phyloP scores from a whole-genome alignment of 768 basidiomycete genomes.

The Hericium alpestre region DNA sequence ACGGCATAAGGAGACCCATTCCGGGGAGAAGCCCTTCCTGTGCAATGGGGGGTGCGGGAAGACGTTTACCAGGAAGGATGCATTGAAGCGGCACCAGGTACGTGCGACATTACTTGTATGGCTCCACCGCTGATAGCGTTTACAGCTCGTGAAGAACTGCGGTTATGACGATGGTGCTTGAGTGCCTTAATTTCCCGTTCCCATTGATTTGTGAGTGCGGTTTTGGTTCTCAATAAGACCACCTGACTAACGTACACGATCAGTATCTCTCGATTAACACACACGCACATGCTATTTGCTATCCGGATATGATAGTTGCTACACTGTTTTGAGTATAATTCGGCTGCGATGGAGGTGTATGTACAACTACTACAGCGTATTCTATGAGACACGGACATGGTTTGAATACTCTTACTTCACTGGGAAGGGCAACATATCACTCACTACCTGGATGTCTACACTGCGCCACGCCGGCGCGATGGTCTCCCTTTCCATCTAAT shows the following conservation, averaged over 20 bases:
- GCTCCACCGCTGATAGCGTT: not conserved
- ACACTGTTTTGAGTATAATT: slow-evolving; percentile 1
- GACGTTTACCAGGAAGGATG: slow-evolving; percentile 81
- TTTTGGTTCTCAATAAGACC: not conserved
- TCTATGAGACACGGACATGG: no score
- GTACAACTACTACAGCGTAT: no score
- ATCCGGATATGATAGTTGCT: not conserved
- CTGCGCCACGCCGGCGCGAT: not conserved
- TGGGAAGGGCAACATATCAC: not conserved
- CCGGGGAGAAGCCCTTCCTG: slow-evolving; percentile 73
- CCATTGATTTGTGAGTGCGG: not conserved
- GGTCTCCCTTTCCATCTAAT: not conserved
- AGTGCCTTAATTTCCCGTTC: not conserved
- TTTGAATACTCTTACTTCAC: no score
- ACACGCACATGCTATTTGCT: not conserved
- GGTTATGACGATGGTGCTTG: slow-evolving; percentile 40
- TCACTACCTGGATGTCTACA: not conserved
- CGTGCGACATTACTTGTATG: slow-evolving; percentile 13
- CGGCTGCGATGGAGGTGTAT: not conserved
- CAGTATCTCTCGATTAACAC: not conserved
- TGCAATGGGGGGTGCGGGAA: slow-evolving; percentile 82
- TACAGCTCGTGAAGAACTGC: slow-evolving; percentile 67
- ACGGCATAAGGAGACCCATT: slow-evolving; percentile 75
- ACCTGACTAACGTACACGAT: not conserved
- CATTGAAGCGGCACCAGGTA: slow-evolving; percentile 78